Evolutionary conservation across 176 grass and related monocot genomes (phyloP).

Genomic region (Oryza punctata): DNA sequence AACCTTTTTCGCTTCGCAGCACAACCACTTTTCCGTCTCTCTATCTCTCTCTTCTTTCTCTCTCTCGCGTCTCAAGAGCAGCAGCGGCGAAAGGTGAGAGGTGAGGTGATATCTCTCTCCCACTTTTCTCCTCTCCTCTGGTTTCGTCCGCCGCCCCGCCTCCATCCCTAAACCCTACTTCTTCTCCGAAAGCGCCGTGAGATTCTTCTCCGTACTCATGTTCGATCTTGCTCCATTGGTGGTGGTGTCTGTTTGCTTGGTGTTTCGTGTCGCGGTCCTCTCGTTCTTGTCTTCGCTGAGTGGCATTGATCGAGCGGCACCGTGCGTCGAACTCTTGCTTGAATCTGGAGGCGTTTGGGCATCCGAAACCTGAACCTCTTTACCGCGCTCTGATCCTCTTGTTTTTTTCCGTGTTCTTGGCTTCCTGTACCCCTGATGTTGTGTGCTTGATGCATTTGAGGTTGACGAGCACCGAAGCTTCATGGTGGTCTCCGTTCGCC

Average conservation of each 20-base stretch:
- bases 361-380: background rate
- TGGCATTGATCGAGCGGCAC: background rate
- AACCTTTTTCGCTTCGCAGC: too few relatives aligned
- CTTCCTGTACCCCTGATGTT: background rate
- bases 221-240: background rate
- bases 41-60: background rate
- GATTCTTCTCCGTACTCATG: background rate
- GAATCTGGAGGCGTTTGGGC: background rate
- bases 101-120: conserved; percentile 12
- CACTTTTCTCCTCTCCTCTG: background rate
- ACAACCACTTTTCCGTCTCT: background rate
- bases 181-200: background rate
- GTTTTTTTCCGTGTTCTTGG: background rate
- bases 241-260: background rate
- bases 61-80: background rate
- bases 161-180: background rate
- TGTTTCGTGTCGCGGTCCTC: background rate
- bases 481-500: conserved; percentile 9
- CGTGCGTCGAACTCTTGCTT: background rate
- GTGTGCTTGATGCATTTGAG: background rate
- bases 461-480: background rate
- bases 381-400: background rate
- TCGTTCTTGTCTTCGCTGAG: background rate
- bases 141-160: background rate
- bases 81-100: background rate